Evolutionary conservation across 108 stramenopile genomes (phyloP).

Genomic region (Cyclotella cryptica): DNA sequence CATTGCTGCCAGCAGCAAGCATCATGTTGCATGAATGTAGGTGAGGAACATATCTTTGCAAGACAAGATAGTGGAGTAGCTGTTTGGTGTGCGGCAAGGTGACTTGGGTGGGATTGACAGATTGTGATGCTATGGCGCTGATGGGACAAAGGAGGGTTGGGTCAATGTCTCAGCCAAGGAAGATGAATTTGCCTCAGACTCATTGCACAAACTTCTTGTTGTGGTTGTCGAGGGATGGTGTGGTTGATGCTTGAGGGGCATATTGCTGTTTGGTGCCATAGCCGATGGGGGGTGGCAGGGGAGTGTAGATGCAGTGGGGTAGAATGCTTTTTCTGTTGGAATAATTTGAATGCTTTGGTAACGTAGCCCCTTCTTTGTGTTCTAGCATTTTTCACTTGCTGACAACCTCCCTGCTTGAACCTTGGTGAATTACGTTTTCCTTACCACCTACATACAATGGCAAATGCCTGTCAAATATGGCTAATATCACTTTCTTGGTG

Average conservation of each 20-base stretch:
- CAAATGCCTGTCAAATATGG: too few species aligned
- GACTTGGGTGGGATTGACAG: conserved; percentile 18
- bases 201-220: conserved; percentile 38
- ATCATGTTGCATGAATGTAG: conserved; percentile 35
- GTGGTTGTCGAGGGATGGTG: conserved; percentile 2
- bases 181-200: conserved; percentile 44
- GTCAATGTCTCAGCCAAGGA: conserved; percentile 52
- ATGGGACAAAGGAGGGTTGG: conserved; percentile 18
- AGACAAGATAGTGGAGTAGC: conserved; percentile 49
- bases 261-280: conserved; percentile 53
- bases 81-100: conserved; percentile 19
- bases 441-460: too few species aligned
- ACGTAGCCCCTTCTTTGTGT: too few species aligned
- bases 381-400: too few species aligned
- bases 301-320: conserved; percentile 41
- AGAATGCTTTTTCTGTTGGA: conserved; percentile 35
- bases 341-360: conserved; percentile 32
- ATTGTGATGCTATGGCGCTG: too few species aligned
- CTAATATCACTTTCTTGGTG: too few species aligned
- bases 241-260: not conserved
- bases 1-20: conserved; percentile 41
- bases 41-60: conserved; percentile 42
- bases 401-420: too few species aligned
- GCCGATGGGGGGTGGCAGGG: not conserved
- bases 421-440: too few species aligned